Conservation (phyloP, 345 rosid species). For the Populus tremula region DNA sequence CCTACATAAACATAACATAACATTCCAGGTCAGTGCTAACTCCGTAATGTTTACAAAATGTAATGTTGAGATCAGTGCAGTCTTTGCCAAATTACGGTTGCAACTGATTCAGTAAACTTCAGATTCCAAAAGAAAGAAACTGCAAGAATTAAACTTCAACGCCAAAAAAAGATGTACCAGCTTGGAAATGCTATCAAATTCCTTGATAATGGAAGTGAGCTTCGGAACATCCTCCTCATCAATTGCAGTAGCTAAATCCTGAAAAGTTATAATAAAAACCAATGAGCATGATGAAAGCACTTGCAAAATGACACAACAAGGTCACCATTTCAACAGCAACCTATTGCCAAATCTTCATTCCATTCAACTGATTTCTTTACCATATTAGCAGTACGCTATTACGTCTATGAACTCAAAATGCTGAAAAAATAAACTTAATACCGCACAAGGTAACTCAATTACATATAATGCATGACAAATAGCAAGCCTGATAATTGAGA, state of each 20-base stretch:
- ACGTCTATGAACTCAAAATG: background rate
- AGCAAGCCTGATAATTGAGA: too few species aligned
- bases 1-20: background rate
- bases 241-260: slow-evolving; percentile 27
- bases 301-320: background rate
- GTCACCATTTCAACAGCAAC: background rate
- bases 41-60: background rate
- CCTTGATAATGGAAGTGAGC: slow-evolving; percentile 23
- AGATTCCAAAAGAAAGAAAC: background rate
- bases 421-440: background rate
- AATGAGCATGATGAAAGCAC: background rate
- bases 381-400: background rate
- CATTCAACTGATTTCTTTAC: background rate
- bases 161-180: slow-evolving; percentile 14
- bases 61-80: background rate
- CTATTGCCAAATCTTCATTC: background rate
- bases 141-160: background rate
- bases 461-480: background rate
- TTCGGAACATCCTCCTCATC: slow-evolving; percentile 28
- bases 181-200: slow-evolving; percentile 23
- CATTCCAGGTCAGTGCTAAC: background rate
- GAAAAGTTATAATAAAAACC: background rate
- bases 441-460: background rate
- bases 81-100: background rate
- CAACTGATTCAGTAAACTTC: too few species aligned